phyloP scores from a whole-genome alignment of 148 eudicot genomes.

The Gaultheria prostrata region DNA sequence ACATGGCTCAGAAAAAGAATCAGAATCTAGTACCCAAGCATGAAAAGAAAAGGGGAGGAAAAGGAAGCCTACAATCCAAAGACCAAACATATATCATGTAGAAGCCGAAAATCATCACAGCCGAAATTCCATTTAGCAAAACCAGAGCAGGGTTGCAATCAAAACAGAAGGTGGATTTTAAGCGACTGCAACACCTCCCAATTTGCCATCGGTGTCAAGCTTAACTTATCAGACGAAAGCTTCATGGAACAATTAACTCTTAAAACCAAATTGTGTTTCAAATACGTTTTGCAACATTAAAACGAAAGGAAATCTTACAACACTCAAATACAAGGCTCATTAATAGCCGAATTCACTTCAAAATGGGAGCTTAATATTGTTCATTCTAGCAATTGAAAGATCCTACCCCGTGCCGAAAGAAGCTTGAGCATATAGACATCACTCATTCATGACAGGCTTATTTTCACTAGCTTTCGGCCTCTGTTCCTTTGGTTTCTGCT shows the following conservation, averaged over 20 bases:
- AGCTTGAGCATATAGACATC: not conserved
- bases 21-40: not conserved
- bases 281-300: not conserved
- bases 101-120: not conserved
- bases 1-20: not conserved
- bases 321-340: constrained; percentile 2
- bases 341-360: not conserved
- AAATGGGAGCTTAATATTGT: not conserved
- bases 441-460: constrained; percentile 94
- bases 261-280: not conserved
- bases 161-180: not conserved
- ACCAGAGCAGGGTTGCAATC: not conserved
- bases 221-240: not conserved
- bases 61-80: not conserved
- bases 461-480: constrained; percentile 89
- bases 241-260: constrained; percentile 1
- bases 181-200: not conserved
- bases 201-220: not conserved
- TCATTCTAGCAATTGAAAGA: not conserved
- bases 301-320: not conserved
- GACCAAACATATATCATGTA: not conserved
- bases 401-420: constrained; percentile 9
- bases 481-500: constrained; percentile 88
- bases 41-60: not conserved
- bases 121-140: not conserved